phyloP scores from a whole-genome alignment of 805 yeast genomes.

The Blastobotrys attinorum region DNA sequence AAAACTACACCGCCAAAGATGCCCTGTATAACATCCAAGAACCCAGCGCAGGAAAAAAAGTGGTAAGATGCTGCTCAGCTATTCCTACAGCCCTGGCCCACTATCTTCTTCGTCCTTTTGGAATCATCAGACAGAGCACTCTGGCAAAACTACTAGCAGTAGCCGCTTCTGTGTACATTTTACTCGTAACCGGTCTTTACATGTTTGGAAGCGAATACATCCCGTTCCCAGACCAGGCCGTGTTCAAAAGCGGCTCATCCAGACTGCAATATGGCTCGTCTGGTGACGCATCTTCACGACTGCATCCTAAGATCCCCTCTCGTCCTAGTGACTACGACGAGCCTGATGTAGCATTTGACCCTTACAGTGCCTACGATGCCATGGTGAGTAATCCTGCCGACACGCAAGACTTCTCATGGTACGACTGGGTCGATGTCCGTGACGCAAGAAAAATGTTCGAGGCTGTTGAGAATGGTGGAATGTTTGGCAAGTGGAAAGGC shows the following conservation, averaged over 20 bases:
- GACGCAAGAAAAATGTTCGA: slow-evolving; percentile 9
- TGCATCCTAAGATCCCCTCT: not conserved
- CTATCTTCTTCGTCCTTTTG: slow-evolving; percentile 2
- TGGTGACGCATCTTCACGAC: not conserved
- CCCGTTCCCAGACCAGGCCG: slow-evolving; percentile 1
- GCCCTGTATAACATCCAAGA: no score
- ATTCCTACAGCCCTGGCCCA: not conserved
- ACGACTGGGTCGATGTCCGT: slow-evolving; percentile 24
- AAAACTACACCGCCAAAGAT: no score
- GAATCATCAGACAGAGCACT: slow-evolving; percentile 10
- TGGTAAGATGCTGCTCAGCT: not conserved
- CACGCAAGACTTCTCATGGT: slow-evolving; percentile 22
- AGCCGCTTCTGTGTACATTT: slow-evolving; percentile 10
- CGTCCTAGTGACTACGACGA: slow-evolving; percentile 1
- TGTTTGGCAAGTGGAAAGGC: slow-evolving; percentile 4
- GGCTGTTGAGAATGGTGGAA: slow-evolving; percentile 5
- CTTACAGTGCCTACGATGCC: slow-evolving; percentile 4
- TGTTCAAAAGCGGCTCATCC: not conserved
- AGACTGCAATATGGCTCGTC: not conserved
- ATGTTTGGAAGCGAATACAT: slow-evolving; percentile 10
- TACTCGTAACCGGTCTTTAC: slow-evolving; percentile 11
- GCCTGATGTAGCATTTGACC: slow-evolving; percentile 9
- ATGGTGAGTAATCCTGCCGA: slow-evolving; percentile 5
- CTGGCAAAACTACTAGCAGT: slow-evolving; percentile 14
- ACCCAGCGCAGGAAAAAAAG: not conserved